phyloP scores from a whole-genome alignment of 768 basidiomycete genomes.

The Leccinum arenicola region DNA sequence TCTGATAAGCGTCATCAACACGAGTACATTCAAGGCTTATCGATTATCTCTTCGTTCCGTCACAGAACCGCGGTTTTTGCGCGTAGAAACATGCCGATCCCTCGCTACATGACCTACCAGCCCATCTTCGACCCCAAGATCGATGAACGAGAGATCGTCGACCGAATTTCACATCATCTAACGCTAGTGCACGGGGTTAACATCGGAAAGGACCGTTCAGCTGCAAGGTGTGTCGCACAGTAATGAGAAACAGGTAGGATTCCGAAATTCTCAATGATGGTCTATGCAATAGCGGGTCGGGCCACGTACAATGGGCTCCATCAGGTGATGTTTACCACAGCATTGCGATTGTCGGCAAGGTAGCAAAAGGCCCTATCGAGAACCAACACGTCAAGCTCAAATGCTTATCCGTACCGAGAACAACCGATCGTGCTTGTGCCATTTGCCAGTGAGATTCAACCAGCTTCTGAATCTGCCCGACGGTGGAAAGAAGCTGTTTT shows the following conservation, averaged over 20 bases:
- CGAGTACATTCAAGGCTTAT: neutral
- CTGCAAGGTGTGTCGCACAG: neutral
- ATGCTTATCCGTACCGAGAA: neutral
- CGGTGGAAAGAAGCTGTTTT: neutral
- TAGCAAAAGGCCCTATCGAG: neutral
- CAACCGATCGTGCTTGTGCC: neutral
- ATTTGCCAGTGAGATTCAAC: neutral
- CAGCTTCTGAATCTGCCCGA: neutral
- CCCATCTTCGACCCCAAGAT: neutral
- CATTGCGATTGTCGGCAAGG: neutral
- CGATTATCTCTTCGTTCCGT: neutral
- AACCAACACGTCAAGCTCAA: neutral
- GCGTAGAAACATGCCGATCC: neutral
- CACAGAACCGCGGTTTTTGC: neutral
- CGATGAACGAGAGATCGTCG: neutral
- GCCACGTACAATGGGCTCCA: neutral
- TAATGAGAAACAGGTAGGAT: neutral
- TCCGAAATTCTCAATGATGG: neutral
- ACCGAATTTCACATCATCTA: slow-evolving; percentile 8
- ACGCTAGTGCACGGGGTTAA: neutral
- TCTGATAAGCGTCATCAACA: neutral
- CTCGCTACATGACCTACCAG: neutral
- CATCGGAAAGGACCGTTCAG: neutral
- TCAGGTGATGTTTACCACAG: neutral
- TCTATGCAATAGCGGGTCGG: neutral